Percentiles rank a stretch among this genome's conserved stretches.
phyloP scores from a whole-genome alignment of 2,329 filamentous ascomycete genomes.

The Berkeleyomyces rouxiae region DNA sequence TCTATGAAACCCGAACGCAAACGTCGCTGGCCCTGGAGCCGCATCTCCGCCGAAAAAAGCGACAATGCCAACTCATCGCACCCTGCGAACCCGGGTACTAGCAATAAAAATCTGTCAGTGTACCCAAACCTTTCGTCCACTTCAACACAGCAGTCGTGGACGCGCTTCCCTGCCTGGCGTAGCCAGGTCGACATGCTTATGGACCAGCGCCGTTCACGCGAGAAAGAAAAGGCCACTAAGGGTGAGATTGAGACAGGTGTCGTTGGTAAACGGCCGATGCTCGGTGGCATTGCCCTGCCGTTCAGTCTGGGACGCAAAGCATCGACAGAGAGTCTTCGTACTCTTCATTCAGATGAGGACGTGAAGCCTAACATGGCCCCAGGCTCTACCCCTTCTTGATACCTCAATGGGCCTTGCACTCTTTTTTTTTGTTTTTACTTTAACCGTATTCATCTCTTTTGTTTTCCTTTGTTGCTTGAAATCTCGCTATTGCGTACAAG shows the following conservation, averaged over 20 bases:
- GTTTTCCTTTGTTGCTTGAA: background rate
- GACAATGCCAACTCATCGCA: background rate
- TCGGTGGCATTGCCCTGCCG: conserved; percentile 54
- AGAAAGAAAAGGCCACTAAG: conserved; percentile 18
- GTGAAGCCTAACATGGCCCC: background rate
- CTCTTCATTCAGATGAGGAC: conserved; percentile 33
- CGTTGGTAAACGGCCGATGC: conserved; percentile 45
- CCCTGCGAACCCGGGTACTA: background rate
- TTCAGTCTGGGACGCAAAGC: conserved; percentile 51
- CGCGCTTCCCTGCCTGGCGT: background rate
- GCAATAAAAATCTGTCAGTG: background rate
- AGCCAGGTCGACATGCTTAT: conserved; percentile 9
- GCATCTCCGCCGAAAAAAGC: background rate
- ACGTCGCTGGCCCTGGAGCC: conserved; percentile 11
- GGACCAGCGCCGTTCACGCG: conserved; percentile 4
- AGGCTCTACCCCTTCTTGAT: background rate
- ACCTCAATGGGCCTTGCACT: background rate
- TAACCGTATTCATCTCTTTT: background rate
- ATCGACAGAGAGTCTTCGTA: conserved; percentile 54
- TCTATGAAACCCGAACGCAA: conserved; percentile 2
- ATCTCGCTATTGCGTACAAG: background rate
- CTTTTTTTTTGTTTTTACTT: background rate
- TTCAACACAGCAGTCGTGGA: background rate
- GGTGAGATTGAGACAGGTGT: conserved; percentile 32
- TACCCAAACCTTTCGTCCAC: background rate